Evolutionary conservation across 495 filamentous ascomycete species (phyloP).

Genomic region (Penicillium psychrofluorescens): DNA sequence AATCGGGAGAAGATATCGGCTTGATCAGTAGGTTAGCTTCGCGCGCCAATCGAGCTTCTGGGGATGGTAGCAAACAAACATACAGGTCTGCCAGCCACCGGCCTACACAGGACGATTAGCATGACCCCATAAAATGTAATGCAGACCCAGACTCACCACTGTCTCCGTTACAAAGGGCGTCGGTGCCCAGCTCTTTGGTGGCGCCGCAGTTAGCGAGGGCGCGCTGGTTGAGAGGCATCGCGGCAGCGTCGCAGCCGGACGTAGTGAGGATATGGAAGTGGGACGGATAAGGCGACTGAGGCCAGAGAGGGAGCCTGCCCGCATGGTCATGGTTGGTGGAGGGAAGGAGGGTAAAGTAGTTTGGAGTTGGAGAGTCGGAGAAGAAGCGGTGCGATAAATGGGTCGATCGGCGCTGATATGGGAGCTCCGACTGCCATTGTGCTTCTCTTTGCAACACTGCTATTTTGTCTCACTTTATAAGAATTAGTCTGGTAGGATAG

Average conservation of each 20-base stretch:
- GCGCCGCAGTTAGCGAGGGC: slow-evolving; percentile 27
- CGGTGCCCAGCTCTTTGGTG: slow-evolving; percentile 52
- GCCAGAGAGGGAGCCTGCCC: slow-evolving; percentile 17
- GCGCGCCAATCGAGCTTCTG: not conserved
- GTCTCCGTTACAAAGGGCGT: slow-evolving; percentile 74
- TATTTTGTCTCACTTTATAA: not conserved
- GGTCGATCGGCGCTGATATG: slow-evolving; percentile 12
- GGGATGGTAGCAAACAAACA: slow-evolving; percentile 13
- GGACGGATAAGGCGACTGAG: slow-evolving; percentile 16
- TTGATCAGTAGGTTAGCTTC: slow-evolving; percentile 19
- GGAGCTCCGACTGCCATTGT: slow-evolving; percentile 2
- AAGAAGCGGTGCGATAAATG: slow-evolving; percentile 6
- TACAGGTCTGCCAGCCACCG: slow-evolving; percentile 88
- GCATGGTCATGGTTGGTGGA: slow-evolving; percentile 10
- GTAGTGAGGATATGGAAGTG: slow-evolving; percentile 1
- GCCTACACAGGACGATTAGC: slow-evolving; percentile 49
- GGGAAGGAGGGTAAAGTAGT: not conserved
- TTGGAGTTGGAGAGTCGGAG: slow-evolving; percentile 2
- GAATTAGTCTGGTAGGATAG: no score
- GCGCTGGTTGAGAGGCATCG: slow-evolving; percentile 28
- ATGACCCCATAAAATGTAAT: not conserved
- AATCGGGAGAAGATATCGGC: slow-evolving; percentile 81
- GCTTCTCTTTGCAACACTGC: no score
- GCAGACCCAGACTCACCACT: slow-evolving; percentile 52
- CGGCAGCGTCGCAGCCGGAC: slow-evolving; percentile 1